Conservation (phyloP, 345 rosid genomes). For the Murraya koenigii region DNA sequence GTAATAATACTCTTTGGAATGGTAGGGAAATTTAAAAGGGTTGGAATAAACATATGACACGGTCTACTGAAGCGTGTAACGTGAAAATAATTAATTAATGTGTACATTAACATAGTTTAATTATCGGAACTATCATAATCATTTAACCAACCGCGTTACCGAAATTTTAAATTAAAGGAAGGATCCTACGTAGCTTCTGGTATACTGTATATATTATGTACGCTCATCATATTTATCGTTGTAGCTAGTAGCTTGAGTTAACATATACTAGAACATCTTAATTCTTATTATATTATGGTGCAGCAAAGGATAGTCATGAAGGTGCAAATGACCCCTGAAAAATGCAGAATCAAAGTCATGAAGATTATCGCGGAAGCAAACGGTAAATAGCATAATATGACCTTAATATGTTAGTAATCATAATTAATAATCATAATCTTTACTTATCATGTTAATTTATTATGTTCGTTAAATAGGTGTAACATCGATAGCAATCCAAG, state of each 20-base stretch:
- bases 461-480: neutral
- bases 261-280: neutral
- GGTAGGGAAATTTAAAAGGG: neutral
- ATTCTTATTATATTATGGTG: neutral
- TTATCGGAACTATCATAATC: neutral
- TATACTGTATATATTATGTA: neutral
- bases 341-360: constrained; percentile 1
- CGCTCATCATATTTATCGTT: neutral
- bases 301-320: neutral
- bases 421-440: too few relatives aligned
- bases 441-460: too few relatives aligned
- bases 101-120: neutral
- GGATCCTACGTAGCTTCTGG: neutral
- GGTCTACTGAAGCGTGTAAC: neutral
- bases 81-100: neutral
- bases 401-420: neutral
- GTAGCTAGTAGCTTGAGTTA: neutral
- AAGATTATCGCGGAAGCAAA: neutral
- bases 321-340: neutral
- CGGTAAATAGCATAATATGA: neutral
- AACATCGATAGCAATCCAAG: neutral
- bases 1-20: too few relatives aligned
- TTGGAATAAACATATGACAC: neutral
- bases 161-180: neutral
- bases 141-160: neutral